Evolutionary conservation across 1,139 yeast genomes (phyloP).

Genomic region (Saccharomyces hybrid): DNA sequence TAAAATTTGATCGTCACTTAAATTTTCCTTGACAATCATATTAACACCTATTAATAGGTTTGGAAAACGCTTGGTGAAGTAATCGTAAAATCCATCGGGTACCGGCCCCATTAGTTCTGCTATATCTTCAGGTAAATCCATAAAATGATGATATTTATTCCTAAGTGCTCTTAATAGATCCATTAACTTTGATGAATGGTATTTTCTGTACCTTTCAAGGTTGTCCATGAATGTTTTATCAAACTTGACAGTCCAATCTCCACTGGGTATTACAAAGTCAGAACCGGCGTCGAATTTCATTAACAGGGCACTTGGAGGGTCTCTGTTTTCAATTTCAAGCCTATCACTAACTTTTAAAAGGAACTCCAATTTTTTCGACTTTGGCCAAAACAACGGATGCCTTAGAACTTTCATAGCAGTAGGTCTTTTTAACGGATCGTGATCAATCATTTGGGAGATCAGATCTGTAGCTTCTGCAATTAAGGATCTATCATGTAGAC

Average conservation of each 20-base stretch:
- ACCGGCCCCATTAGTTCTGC: conserved; percentile 60
- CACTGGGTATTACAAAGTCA: conserved; percentile 44
- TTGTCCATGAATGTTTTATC: conserved; percentile 68
- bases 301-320: conserved; percentile 70
- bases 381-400: conserved; percentile 87
- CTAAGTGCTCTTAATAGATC: conserved; percentile 84
- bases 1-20: conserved; percentile 56
- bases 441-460: conserved; percentile 60
- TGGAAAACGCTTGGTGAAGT: conserved; percentile 72
- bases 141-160: conserved; percentile 87
- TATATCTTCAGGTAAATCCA: conserved; percentile 70
- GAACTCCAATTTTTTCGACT: conserved; percentile 71
- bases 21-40: conserved; percentile 48
- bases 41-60: conserved; percentile 68
- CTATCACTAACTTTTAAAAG: conserved; percentile 82
- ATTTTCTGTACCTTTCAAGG: conserved; percentile 84
- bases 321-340: conserved; percentile 79
- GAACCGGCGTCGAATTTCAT: conserved; percentile 53
- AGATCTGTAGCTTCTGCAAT: conserved; percentile 63
- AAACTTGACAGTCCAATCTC: conserved; percentile 74
- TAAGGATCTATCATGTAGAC: conserved; percentile 22
- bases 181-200: conserved; percentile 67
- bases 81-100: conserved; percentile 76
- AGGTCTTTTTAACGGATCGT: conserved; percentile 67
- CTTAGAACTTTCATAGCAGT: conserved; percentile 56